These are phyloP conservation scores for Thelonectria blattea DNA, from an alignment of 2,329 filamentous ascomycete species.

Conservation along the genomic window DNA sequence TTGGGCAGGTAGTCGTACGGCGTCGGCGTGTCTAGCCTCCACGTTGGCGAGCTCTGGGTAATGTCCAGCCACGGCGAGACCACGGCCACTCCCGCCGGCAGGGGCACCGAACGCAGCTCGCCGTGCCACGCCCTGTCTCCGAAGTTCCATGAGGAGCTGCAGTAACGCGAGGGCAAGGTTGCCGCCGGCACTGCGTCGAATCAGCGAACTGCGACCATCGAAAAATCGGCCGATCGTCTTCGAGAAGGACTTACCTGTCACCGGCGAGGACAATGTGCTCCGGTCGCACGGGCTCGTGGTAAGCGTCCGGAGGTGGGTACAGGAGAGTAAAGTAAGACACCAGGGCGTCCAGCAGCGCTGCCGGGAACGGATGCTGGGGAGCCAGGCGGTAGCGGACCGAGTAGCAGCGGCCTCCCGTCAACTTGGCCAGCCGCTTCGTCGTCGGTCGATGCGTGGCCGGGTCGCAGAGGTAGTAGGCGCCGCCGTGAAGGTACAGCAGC, in stretches of 20 bases:
- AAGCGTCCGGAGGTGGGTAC: slow-evolving; percentile 71
- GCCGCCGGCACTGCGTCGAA: slow-evolving; percentile 67
- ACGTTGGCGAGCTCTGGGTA: slow-evolving; percentile 56
- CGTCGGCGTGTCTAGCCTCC: slow-evolving; percentile 36
- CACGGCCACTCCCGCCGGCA: slow-evolving; percentile 69
- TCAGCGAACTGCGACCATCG: slow-evolving; percentile 22
- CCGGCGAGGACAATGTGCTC: slow-evolving; percentile 73
- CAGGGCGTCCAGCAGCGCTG: slow-evolving; percentile 74
- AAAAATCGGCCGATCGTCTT: slow-evolving; percentile 1
- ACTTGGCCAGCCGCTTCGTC: slow-evolving; percentile 66
- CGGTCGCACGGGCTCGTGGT: slow-evolving; percentile 69
- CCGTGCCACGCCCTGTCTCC: slow-evolving; percentile 64
- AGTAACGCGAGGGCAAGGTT: slow-evolving; percentile 71
- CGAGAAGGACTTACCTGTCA: slow-evolving; percentile 59
- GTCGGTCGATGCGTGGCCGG: slow-evolving; percentile 68
- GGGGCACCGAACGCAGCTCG: slow-evolving; percentile 59
- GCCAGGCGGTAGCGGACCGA: slow-evolving; percentile 77
- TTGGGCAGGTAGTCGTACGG: slow-evolving; percentile 56
- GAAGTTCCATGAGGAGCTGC: slow-evolving; percentile 71
- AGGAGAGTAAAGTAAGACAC: slow-evolving; percentile 75
- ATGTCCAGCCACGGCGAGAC: slow-evolving; percentile 77
- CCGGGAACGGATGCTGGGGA: slow-evolving; percentile 76
- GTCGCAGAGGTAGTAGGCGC: slow-evolving; percentile 76
- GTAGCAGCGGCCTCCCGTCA: slow-evolving; percentile 71
- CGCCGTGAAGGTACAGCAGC: slow-evolving; percentile 77